Evolutionary conservation across 257 asterid genomes (phyloP).

Genomic region (Salvia splendens): DNA sequence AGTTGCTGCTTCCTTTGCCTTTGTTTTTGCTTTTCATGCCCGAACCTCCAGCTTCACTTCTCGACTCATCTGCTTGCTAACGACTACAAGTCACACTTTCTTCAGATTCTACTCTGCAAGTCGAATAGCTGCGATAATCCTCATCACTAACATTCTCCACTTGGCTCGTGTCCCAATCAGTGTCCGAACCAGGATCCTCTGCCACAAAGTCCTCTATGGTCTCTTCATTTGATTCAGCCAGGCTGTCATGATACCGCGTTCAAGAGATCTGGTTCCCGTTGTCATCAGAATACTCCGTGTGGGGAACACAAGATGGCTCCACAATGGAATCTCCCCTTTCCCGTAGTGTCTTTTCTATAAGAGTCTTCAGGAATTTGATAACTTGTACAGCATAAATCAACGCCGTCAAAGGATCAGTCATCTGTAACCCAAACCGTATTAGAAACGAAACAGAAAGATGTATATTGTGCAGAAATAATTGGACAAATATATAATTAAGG

Average conservation of each 20-base stretch:
- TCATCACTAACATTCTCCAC: slow-evolving; percentile 45
- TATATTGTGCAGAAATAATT: background rate
- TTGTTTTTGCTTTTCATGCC: slow-evolving; percentile 23
- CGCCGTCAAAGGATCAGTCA: slow-evolving; percentile 87
- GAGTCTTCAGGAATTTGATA: slow-evolving; percentile 82
- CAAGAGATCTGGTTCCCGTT: slow-evolving; percentile 57
- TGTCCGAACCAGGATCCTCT: slow-evolving; percentile 50
- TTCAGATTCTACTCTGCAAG: slow-evolving; percentile 61
- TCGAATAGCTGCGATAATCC: slow-evolving; percentile 55
- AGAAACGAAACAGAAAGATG: background rate
- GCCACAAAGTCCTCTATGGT: slow-evolving; percentile 30
- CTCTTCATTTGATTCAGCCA: slow-evolving; percentile 36
- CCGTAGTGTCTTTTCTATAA: slow-evolving; percentile 72
- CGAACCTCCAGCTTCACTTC: slow-evolving; percentile 30
- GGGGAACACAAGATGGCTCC: slow-evolving; percentile 45
- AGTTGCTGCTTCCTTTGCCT: slow-evolving; percentile 64
- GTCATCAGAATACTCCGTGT: slow-evolving; percentile 59
- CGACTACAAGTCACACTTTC: slow-evolving; percentile 36
- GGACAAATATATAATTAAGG: too few species aligned
- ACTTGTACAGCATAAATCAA: slow-evolving; percentile 89
- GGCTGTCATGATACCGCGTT: slow-evolving; percentile 32
- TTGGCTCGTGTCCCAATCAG: slow-evolving; percentile 22
- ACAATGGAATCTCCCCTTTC: slow-evolving; percentile 62
- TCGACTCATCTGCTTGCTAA: slow-evolving; percentile 39
- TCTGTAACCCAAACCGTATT: slow-evolving; percentile 41